Evolutionary conservation across 192 early-diverging fungal genomes (phyloP).

Genomic region (Backusella luteola): DNA sequence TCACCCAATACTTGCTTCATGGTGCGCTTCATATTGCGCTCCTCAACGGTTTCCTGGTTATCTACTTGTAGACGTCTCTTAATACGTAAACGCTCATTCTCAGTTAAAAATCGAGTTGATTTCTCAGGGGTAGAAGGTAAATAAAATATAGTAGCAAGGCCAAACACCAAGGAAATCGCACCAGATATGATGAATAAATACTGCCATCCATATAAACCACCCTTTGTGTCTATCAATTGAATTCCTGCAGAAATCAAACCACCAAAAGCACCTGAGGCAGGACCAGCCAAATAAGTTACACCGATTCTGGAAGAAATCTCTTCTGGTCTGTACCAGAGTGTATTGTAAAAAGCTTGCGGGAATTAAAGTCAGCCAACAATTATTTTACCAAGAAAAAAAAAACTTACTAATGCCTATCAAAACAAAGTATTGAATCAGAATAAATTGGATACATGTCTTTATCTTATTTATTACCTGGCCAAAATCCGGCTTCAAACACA

Average conservation of each 20-base stretch:
- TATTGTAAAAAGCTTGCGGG: conserved; percentile 30
- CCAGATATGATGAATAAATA: conserved; percentile 34
- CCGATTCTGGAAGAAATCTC: conserved; percentile 34
- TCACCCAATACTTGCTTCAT: background rate
- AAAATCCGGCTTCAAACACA: conserved; percentile 35
- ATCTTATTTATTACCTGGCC: conserved; percentile 26
- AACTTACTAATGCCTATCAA: conserved; percentile 15
- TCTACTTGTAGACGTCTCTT: background rate
- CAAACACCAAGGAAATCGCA: conserved; percentile 26
- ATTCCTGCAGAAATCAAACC: conserved; percentile 33
- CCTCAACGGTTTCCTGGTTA: background rate
- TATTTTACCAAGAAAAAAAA: background rate
- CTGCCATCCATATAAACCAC: conserved; percentile 33
- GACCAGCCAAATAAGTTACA: conserved; percentile 33
- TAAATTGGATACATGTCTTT: background rate
- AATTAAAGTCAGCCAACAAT: background rate
- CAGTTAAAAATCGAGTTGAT: conserved; percentile 23
- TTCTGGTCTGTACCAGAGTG: conserved; percentile 33
- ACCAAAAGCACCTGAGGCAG: conserved; percentile 33
- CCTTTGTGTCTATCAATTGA: conserved; percentile 30
- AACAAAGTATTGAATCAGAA: background rate
- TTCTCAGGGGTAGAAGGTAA: conserved; percentile 29
- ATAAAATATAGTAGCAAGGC: conserved; percentile 25
- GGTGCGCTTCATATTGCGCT: background rate
- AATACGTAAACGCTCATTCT: conserved; percentile 22